Evolutionary conservation across 371 early-diverging fungal species (phyloP).

Genomic region (Funneliformis caledonium): DNA sequence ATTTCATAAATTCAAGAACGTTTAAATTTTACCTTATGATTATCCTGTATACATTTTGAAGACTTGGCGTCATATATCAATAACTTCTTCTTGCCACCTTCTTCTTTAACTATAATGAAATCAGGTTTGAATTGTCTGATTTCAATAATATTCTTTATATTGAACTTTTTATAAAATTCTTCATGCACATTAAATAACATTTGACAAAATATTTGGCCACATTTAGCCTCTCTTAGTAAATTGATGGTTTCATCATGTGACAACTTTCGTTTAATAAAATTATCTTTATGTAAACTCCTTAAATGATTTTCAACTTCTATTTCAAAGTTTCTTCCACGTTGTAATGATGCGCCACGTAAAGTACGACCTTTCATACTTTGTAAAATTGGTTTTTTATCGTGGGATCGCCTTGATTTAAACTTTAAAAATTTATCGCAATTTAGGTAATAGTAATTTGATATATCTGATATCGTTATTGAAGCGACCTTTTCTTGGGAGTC

Average conservation of each 20-base stretch:
- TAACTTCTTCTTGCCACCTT: constrained; percentile 41
- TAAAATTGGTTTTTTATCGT: too few species aligned
- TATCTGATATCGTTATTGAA: too few species aligned
- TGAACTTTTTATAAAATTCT: constrained; percentile 44
- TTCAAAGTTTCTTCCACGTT: constrained; percentile 37
- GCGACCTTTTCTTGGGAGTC: too few species aligned
- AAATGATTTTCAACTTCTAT: constrained; percentile 25
- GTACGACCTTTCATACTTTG: too few species aligned
- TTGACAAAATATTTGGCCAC: constrained; percentile 48
- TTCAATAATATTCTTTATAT: constrained; percentile 41
- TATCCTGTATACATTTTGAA: constrained; percentile 41
- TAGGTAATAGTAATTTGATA: too few species aligned
- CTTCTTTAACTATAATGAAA: constrained; percentile 47
- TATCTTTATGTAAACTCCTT: constrained; percentile 43
- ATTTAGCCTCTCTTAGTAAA: constrained; percentile 45
- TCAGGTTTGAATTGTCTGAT: constrained; percentile 50
- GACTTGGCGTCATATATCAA: constrained; percentile 53
- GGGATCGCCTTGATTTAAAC: too few species aligned
- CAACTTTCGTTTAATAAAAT: constrained; percentile 36
- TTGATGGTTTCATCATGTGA: constrained; percentile 35
- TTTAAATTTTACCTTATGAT: constrained; percentile 47
- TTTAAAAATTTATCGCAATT: too few species aligned
- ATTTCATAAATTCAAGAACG: too few species aligned
- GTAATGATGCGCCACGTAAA: background rate
- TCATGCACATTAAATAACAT: constrained; percentile 46